Conservation (phyloP, 2,329 filamentous ascomycete species). For the Pseudonectria buxi region DNA sequence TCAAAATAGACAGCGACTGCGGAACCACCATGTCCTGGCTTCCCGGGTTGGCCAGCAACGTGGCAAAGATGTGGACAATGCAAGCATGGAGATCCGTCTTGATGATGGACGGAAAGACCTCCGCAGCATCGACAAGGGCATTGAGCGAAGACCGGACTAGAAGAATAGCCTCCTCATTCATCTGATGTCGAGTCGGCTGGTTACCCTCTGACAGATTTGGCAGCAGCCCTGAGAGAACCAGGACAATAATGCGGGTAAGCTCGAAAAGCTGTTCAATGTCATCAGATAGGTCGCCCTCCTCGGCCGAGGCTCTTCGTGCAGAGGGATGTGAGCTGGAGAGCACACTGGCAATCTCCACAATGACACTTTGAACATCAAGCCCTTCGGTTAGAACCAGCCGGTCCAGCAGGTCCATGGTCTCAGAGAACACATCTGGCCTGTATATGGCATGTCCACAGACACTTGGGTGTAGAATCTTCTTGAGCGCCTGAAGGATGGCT, state of each 20-base stretch:
- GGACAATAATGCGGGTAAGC: constrained; percentile 88
- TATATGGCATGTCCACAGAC: constrained; percentile 97
- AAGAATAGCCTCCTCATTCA: constrained; percentile 79
- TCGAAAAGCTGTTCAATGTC: constrained; percentile 98
- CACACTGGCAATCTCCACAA: constrained; percentile 88
- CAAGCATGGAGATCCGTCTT: constrained; percentile 94
- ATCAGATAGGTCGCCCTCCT: constrained; percentile 78
- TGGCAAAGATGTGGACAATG: constrained; percentile 93
- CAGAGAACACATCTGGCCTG: constrained; percentile 88
- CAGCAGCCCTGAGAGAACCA: constrained; percentile 81
- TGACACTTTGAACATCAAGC: constrained; percentile 79
- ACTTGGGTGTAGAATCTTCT: constrained; percentile 89
- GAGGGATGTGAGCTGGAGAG: constrained; percentile 89
- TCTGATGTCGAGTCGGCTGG: constrained; percentile 62
- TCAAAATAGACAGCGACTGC: constrained; percentile 82
- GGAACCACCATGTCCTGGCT: constrained; percentile 88
- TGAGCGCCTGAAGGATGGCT: constrained; percentile 82
- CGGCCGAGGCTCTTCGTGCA: constrained; percentile 50
- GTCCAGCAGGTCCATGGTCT: constrained; percentile 94
- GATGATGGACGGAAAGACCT: constrained; percentile 94
- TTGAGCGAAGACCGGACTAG: constrained; percentile 76
- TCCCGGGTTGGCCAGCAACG: constrained; percentile 73
- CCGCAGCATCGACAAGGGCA: constrained; percentile 86
- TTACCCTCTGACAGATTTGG: constrained; percentile 70
- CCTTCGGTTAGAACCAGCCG: constrained; percentile 87